Evolutionary conservation across 2,329 filamentous ascomycete genomes (phyloP).

Genomic region (Monilinia fructigena): DNA sequence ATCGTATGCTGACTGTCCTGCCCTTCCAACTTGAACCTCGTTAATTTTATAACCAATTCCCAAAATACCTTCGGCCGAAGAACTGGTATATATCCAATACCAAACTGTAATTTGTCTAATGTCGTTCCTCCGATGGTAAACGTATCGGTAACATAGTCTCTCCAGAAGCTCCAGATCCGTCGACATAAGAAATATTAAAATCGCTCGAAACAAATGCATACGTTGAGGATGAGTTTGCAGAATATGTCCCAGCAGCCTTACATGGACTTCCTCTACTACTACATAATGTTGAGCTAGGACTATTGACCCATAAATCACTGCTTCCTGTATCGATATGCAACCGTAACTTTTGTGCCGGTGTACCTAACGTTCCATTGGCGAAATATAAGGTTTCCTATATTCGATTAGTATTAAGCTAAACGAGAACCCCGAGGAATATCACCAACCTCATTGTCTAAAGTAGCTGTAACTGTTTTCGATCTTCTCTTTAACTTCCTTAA

Average conservation of each 20-base stretch:
- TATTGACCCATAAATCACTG: constrained; percentile 71
- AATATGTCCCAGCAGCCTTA: constrained; percentile 62
- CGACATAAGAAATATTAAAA: constrained; percentile 87
- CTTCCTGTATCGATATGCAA: constrained; percentile 68
- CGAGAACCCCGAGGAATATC: not conserved
- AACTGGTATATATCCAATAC: constrained; percentile 64
- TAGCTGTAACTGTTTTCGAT: constrained; percentile 46
- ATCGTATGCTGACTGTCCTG: constrained; percentile 55
- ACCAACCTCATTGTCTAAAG: constrained; percentile 56
- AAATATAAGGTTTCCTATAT: constrained; percentile 61
- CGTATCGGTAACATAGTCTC: constrained; percentile 82
- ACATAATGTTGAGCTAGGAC: constrained; percentile 61
- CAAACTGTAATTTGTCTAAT: constrained; percentile 64
- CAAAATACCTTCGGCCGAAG: constrained; percentile 68
- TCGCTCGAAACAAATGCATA: constrained; percentile 69
- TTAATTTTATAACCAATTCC: constrained; percentile 81
- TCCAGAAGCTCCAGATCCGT: constrained; percentile 73
- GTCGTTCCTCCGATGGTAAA: constrained; percentile 57
- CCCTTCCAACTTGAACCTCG: constrained; percentile 68
- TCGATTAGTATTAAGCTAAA: constrained; percentile 30
- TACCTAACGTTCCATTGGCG: constrained; percentile 62
- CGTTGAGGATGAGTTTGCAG: constrained; percentile 69
- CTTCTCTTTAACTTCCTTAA: constrained; percentile 47
- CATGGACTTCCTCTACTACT: constrained; percentile 51
- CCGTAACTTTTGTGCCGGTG: constrained; percentile 55